Evolutionary conservation across 2,329 filamentous ascomycete genomes (phyloP), one percentile per base, ranked within the genome.

Genomic region (Lachnellula arida): DNA sequence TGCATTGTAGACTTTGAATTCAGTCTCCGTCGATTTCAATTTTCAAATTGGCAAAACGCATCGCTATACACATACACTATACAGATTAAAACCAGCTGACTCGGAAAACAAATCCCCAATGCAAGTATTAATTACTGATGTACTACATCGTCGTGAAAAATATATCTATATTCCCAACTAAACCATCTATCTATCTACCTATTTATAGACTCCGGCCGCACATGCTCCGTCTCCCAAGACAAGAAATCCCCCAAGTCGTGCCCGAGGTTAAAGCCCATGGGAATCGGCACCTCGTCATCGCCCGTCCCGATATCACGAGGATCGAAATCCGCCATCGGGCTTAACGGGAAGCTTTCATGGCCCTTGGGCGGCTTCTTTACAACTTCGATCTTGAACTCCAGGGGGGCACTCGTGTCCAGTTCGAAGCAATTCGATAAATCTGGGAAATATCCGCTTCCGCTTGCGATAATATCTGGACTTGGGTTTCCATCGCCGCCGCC

Each of bases 191-290:
- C 47, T 23, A 54, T 19, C 51, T 19, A 17, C 54, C 32, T 42
- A 48, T 23, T 25, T 22, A 52, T n/a, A 51, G n/a, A 34, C 22
- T 58, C 48, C 55, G 28, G 28, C 28, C 28, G 56, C 22, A 63
- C 58, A 64, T 67, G 54, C 17, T 58, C 54, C 23, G 56, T 54
- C 67, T 82, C 81, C 81, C 81, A 85, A 53, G 71, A 74, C 48
- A 85, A 64, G 61, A 82, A 85, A 58, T 84, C 81, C 1, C 78
- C 79, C 40, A 85, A 65, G 64, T 85, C 82, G 58, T 83, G 79
- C 11, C 76, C 76, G 2, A 85, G 72, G 60, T 85, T 85, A 64
- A 78, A 84, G 0, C 81, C 81, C 81, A 85, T 84, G 0, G 81
- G 78, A 52, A 81, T 75, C 9, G 73, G 66, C 51, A 74, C 73